Evolutionary conservation across 192 early-diverging fungal species (phyloP).

Genomic region (Entomortierella chlamydospora): DNA sequence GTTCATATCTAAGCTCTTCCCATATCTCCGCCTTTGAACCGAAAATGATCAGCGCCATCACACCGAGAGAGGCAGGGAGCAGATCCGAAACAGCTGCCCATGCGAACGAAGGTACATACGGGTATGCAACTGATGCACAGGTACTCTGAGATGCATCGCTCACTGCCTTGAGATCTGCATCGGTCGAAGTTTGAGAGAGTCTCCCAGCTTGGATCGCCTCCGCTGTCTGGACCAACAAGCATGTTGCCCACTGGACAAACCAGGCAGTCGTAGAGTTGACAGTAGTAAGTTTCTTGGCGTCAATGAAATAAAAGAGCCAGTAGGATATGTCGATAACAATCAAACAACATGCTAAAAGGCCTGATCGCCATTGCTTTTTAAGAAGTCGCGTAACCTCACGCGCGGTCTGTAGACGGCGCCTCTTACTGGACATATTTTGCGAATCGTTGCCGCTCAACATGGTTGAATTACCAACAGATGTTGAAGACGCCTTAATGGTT

Average conservation of each 20-base stretch:
- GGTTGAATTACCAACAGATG: slow-evolving; percentile 8
- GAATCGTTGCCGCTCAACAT: slow-evolving; percentile 7
- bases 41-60: slow-evolving; percentile 27
- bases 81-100: slow-evolving; percentile 31
- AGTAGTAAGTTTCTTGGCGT: slow-evolving; percentile 20
- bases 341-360: slow-evolving; percentile 27
- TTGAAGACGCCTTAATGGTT: neutral
- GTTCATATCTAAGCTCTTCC: slow-evolving; percentile 16
- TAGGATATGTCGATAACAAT: slow-evolving; percentile 29
- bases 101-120: slow-evolving; percentile 28
- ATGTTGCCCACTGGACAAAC: slow-evolving; percentile 10
- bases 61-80: slow-evolving; percentile 17
- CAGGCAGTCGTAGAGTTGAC: slow-evolving; percentile 4
- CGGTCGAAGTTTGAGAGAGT: slow-evolving; percentile 9
- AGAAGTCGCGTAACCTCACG: slow-evolving; percentile 32
- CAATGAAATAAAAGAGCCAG: slow-evolving; percentile 46
- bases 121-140: slow-evolving; percentile 11
- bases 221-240: neutral
- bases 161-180: slow-evolving; percentile 13
- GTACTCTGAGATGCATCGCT: slow-evolving; percentile 22
- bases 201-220: no score
- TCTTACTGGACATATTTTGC: neutral
- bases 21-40: slow-evolving; percentile 40
- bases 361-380: slow-evolving; percentile 47
- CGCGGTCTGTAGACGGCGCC: slow-evolving; percentile 27